Percentiles rank a stretch among this genome's conserved stretches.
phyloP scores from a whole-genome alignment of 345 rosid species.

The Rhodamnia argentea region DNA sequence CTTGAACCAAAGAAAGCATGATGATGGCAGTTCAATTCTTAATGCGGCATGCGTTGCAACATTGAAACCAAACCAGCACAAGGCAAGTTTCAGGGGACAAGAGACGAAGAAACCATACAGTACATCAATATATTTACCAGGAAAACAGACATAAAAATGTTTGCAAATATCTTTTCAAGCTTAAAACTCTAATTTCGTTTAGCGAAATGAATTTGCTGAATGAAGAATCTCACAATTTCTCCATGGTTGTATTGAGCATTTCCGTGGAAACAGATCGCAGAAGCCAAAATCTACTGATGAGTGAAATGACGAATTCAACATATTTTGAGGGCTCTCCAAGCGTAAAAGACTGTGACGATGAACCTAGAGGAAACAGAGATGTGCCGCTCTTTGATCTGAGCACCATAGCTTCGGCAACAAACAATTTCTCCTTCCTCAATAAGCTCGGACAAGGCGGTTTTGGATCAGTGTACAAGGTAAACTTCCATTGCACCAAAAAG shows the following conservation, averaged over 20 bases:
- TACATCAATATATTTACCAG: background rate
- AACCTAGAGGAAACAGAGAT: background rate
- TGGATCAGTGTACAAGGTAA: conserved; percentile 17
- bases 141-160: background rate
- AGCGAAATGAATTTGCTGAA: background rate
- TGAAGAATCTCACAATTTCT: background rate
- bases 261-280: background rate
- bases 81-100: background rate
- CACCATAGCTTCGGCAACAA: conserved; percentile 4
- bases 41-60: background rate
- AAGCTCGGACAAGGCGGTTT: conserved; percentile 21
- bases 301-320: background rate
- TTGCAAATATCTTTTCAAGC: background rate
- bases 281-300: background rate
- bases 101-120: background rate
- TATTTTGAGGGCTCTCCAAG: background rate
- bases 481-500: background rate
- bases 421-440: conserved; percentile 11
- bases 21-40: background rate
- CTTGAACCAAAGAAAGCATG: background rate
- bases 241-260: background rate
- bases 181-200: background rate
- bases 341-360: background rate
- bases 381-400: conserved; percentile 6
- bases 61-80: background rate